Conservation (phyloP, 495 filamentous ascomycete species). For the Xylaria sp. region DNA sequence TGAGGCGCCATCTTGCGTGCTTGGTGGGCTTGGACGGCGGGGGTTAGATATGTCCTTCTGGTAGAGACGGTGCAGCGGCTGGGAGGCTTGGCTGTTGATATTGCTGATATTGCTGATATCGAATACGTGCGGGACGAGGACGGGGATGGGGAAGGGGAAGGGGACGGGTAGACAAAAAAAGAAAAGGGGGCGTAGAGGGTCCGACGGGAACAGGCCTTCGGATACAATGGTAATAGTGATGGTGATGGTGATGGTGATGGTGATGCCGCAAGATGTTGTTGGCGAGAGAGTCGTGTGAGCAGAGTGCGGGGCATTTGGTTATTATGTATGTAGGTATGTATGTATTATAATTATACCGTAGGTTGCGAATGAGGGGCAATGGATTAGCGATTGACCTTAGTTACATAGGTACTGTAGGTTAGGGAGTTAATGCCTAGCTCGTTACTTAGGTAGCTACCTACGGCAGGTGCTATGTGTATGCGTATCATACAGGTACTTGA, state of each 20-base stretch:
- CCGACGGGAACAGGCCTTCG: slow-evolving; percentile 1
- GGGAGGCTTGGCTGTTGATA: not conserved
- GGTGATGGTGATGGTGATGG: too few relatives aligned
- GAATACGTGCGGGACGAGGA: not conserved
- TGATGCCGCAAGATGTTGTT: slow-evolving; percentile 30
- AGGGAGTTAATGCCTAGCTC: not conserved
- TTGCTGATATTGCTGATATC: too few relatives aligned
- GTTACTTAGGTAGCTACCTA: not conserved
- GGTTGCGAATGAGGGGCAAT: slow-evolving; percentile 22
- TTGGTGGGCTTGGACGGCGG: slow-evolving; percentile 56
- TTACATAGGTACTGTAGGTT: not conserved
- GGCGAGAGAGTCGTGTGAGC: slow-evolving; percentile 43
- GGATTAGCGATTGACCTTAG: slow-evolving; percentile 13
- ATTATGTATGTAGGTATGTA: not conserved
- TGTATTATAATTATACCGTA: not conserved
- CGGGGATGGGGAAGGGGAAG: slow-evolving; percentile 10
- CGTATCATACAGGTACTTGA: too few relatives aligned
- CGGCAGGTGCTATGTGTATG: not conserved
- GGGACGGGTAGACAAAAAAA: not conserved
- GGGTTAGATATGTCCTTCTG: slow-evolving; percentile 52
- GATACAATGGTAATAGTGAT: slow-evolving; percentile 20
- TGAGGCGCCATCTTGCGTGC: slow-evolving; percentile 80
- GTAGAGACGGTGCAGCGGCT: not conserved
- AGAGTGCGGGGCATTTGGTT: slow-evolving; percentile 50
- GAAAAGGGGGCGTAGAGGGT: not conserved